These are phyloP conservation scores for Biscogniauxia sp. DNA, from an alignment of 2,329 filamentous ascomycete genomes.

Conservation along the genomic window DNA sequence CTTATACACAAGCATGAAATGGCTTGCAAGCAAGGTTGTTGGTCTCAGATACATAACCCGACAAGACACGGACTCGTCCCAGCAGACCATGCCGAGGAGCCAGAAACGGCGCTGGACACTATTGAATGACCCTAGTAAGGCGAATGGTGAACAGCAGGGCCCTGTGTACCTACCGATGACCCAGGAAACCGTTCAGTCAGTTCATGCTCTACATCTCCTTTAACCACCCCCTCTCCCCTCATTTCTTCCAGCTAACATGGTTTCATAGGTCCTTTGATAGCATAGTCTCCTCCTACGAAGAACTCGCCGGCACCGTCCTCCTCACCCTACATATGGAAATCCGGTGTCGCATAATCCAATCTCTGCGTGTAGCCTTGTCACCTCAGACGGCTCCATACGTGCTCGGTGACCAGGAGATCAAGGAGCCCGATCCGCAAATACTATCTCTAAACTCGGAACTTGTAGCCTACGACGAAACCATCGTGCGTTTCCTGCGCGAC, in stretches of 20 bases:
- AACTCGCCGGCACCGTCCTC: conserved; percentile 75
- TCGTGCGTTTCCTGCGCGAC: conserved; percentile 68
- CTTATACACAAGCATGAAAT: conserved; percentile 96
- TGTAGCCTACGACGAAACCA: conserved; percentile 82
- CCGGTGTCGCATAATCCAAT: conserved; percentile 79
- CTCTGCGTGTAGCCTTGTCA: conserved; percentile 64
- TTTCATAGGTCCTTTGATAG: conserved; percentile 75
- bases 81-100: conserved; percentile 50
- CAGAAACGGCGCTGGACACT: conserved; percentile 81
- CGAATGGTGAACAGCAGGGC: conserved; percentile 54
- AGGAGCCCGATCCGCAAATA: conserved; percentile 75
- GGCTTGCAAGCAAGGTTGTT: conserved; percentile 82
- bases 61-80: conserved; percentile 65
- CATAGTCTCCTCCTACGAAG: conserved; percentile 78
- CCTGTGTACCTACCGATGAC: conserved; percentile 86
- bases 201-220: conserved; percentile 17
- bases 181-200: conserved; percentile 75
- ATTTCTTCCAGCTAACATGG: conserved; percentile 8
- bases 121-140: conserved; percentile 61
- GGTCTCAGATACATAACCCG: conserved; percentile 79
- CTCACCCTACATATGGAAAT: conserved; percentile 87
- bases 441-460: conserved; percentile 81
- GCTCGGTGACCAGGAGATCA: conserved; percentile 66
- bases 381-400: conserved; percentile 60
- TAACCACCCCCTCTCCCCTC: not conserved